A percentile compares a stretch with the other conserved stretches of the same genome.
Evolutionary conservation across 805 yeast genomes (phyloP).

Genomic region (Ogataea ganodermae): DNA sequence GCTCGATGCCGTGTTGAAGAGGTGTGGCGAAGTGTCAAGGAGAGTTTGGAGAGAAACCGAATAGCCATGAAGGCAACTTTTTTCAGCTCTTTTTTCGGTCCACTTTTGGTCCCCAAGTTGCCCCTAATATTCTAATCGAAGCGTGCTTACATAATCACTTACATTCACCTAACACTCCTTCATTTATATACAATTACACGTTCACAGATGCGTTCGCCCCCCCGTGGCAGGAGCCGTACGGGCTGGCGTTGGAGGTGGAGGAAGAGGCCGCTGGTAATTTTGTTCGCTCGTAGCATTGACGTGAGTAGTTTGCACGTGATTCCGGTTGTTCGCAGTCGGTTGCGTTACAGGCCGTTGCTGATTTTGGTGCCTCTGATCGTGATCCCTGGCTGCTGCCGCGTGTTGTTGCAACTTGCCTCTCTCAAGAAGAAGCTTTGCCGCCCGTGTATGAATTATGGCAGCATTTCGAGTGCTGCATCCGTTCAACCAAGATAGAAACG

Average conservation of each 20-base stretch:
- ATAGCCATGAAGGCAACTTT: too few relatives aligned
- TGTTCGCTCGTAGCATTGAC: background rate
- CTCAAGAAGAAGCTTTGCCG: constrained; percentile 20
- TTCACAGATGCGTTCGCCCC: background rate
- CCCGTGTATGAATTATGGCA: constrained; percentile 61
- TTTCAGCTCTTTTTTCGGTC: too few relatives aligned
- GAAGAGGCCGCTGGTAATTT: background rate
- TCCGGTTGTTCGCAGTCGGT: too few relatives aligned
- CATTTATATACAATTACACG: background rate
- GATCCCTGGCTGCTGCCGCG: background rate
- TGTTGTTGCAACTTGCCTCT: constrained; percentile 14
- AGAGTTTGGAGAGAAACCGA: too few relatives aligned
- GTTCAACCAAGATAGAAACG: constrained; percentile 75
- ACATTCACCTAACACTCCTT: too few relatives aligned
- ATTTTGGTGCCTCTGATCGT: background rate
- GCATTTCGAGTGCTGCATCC: constrained; percentile 91
- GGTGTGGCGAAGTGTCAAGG: background rate
- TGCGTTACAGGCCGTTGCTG: background rate
- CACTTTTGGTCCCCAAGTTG: too few relatives aligned
- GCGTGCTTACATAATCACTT: too few relatives aligned
- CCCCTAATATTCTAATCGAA: too few relatives aligned
- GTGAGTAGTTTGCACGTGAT: too few relatives aligned
- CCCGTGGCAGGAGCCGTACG: background rate
- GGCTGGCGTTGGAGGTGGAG: constrained; percentile 1
- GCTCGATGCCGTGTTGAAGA: too few relatives aligned